These are phyloP conservation scores for Yarrowia galli DNA, from an alignment of 1,139 yeast species.

Conservation along the genomic window DNA sequence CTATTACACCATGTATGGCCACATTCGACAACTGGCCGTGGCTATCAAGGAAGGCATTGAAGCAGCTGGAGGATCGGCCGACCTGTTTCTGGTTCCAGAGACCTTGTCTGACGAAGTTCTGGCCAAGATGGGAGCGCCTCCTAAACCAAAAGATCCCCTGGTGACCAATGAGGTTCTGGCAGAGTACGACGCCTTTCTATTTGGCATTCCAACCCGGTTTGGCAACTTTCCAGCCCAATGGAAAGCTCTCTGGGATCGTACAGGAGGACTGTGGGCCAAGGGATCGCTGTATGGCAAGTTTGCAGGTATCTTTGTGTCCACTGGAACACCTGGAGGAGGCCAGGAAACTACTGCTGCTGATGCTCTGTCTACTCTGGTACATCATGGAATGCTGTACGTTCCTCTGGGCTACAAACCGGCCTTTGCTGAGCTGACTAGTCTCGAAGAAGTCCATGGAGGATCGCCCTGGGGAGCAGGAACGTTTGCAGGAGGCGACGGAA, in stretches of 20 bases:
- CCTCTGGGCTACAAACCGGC: slow-evolving; percentile 64
- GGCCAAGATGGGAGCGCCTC: slow-evolving; percentile 57
- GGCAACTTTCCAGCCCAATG: slow-evolving; percentile 69
- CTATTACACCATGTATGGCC: slow-evolving; percentile 68
- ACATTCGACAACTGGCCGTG: slow-evolving; percentile 60
- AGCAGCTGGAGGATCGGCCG: slow-evolving; percentile 64
- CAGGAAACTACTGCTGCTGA: slow-evolving; percentile 62
- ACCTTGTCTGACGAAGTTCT: slow-evolving; percentile 61
- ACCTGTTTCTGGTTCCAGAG: slow-evolving; percentile 65
- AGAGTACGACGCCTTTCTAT: slow-evolving; percentile 64
- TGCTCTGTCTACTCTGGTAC: slow-evolving; percentile 59
- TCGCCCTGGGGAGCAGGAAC: slow-evolving; percentile 76
- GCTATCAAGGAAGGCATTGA: slow-evolving; percentile 56
- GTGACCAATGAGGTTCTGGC: slow-evolving; percentile 50
- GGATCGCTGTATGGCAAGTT: slow-evolving; percentile 63
- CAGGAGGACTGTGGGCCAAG: slow-evolving; percentile 64
- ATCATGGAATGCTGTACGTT: slow-evolving; percentile 66
- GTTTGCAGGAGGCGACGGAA: slow-evolving; percentile 68
- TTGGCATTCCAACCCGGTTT: slow-evolving; percentile 69
- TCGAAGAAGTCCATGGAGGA: slow-evolving; percentile 70
- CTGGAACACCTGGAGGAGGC: slow-evolving; percentile 68
- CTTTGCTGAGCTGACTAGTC: slow-evolving; percentile 59
- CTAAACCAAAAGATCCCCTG: slow-evolving; percentile 56
- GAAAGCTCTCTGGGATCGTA: slow-evolving; percentile 66
- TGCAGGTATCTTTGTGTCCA: slow-evolving; percentile 63